phyloP scores from a whole-genome alignment of 2,329 filamentous ascomycete genomes.

The Alternaria viburni region DNA sequence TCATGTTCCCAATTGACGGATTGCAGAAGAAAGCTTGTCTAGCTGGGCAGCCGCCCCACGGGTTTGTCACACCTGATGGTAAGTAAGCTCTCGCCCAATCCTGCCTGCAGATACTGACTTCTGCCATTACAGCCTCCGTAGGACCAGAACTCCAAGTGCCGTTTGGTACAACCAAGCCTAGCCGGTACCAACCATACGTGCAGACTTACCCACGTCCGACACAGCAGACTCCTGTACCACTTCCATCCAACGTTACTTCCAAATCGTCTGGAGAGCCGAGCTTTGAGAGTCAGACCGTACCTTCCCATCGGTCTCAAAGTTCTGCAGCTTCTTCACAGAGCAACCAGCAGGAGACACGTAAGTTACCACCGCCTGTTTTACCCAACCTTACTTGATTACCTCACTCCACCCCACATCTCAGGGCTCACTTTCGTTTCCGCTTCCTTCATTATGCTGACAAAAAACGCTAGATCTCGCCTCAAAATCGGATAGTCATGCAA shows the following conservation, averaged over 20 bases:
- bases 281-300: neutral
- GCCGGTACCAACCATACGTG: neutral
- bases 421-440: neutral
- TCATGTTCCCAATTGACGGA: constrained; percentile 6
- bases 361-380: neutral
- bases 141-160: constrained; percentile 6
- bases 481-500: neutral
- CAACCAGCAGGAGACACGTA: neutral
- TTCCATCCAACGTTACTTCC: neutral
- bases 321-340: neutral
- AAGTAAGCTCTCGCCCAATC: neutral
- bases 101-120: neutral
- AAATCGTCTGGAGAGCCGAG: neutral
- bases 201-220: neutral
- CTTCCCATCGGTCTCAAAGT: neutral
- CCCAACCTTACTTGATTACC: neutral
- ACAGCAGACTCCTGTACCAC: constrained; percentile 1
- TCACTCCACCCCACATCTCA: neutral
- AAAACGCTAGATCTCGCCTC: neutral
- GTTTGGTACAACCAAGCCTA: neutral
- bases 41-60: neutral
- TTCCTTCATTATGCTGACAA: neutral
- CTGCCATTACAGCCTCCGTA: neutral
- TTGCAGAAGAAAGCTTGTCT: neutral
- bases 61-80: neutral